Evolutionary conservation across 2,329 filamentous ascomycete genomes (phyloP).

Genomic region (Taxawa tesnikishii): DNA sequence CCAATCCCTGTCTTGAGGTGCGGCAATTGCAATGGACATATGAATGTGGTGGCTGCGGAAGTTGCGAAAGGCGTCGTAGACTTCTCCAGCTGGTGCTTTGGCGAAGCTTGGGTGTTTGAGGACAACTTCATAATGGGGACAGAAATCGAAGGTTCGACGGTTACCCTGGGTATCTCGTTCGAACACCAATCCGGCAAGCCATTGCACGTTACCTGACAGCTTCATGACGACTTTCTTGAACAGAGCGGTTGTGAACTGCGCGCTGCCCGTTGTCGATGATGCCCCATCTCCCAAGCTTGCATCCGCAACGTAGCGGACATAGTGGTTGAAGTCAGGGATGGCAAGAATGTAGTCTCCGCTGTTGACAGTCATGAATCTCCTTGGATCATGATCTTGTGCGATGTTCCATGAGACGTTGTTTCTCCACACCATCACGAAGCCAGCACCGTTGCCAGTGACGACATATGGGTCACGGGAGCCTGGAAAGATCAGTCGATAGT

Average conservation of each 20-base stretch:
- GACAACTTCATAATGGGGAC: conserved; percentile 82
- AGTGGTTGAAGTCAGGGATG: conserved; percentile 82
- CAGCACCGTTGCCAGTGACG: conserved; percentile 82
- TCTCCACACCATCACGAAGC: conserved; percentile 97
- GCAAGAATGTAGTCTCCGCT: conserved; percentile 93
- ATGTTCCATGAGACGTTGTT: conserved; percentile 85
- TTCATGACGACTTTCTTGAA: conserved; percentile 99
- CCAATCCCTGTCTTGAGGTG: conserved; percentile 82
- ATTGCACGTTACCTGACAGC: conserved; percentile 87
- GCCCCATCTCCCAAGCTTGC: conserved; percentile 38
- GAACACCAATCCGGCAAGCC: conserved; percentile 83
- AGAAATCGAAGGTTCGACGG: conserved; percentile 73
- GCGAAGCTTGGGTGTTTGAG: conserved; percentile 70
- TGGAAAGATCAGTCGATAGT: too few relatives aligned
- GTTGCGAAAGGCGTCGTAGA: conserved; percentile 89
- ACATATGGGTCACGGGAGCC: conserved; percentile 83
- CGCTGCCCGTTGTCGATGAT: conserved; percentile 45
- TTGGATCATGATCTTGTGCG: conserved; percentile 73
- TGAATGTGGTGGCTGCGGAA: conserved; percentile 97
- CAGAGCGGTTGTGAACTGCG: conserved; percentile 60
- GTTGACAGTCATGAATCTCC: conserved; percentile 88
- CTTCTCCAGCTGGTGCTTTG: conserved; percentile 38
- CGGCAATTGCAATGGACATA: conserved; percentile 80
- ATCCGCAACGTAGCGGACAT: conserved; percentile 56
- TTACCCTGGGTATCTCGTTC: conserved; percentile 67